These are phyloP conservation scores for Bimuria novae-zelandiae DNA, from an alignment of 2,329 filamentous ascomycete species.

Conservation along the genomic window DNA sequence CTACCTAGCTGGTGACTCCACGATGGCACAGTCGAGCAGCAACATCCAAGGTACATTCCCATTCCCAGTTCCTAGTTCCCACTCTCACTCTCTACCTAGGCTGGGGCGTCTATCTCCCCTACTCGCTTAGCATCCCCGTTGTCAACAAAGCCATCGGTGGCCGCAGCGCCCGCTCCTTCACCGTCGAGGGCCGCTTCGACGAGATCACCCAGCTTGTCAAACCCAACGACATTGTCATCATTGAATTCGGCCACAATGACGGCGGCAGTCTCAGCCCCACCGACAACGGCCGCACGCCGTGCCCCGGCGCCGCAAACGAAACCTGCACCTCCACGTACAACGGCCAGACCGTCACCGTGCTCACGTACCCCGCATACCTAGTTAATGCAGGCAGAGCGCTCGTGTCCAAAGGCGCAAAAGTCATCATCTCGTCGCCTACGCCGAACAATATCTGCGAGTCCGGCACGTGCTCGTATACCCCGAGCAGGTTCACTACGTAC, in stretches of 20 bases:
- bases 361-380: conserved; percentile 66
- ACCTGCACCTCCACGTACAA: conserved; percentile 60
- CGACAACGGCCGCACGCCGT: conserved; percentile 68
- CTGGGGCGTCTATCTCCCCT: conserved; percentile 65
- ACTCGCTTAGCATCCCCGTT: conserved; percentile 57
- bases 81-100: conserved; percentile 55
- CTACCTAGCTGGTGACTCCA: conserved; percentile 65
- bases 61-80: background rate
- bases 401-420: conserved; percentile 60
- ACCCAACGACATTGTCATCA: conserved; percentile 67
- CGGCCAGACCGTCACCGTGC: conserved; percentile 59
- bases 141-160: conserved; percentile 70
- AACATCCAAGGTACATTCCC: conserved; percentile 45
- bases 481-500: conserved; percentile 62
- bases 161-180: conserved; percentile 68
- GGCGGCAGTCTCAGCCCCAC: conserved; percentile 59
- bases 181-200: conserved; percentile 67
- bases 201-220: conserved; percentile 59
- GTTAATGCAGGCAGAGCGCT: conserved; percentile 61
- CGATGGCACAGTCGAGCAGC: conserved; percentile 59
- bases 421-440: conserved; percentile 63
- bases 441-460: conserved; percentile 68
- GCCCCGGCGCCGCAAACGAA: conserved; percentile 58
- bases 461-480: conserved; percentile 55
- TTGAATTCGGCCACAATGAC: conserved; percentile 76